Conservation (phyloP, 345 rosid genomes). For the Heritiera fomes region DNA sequence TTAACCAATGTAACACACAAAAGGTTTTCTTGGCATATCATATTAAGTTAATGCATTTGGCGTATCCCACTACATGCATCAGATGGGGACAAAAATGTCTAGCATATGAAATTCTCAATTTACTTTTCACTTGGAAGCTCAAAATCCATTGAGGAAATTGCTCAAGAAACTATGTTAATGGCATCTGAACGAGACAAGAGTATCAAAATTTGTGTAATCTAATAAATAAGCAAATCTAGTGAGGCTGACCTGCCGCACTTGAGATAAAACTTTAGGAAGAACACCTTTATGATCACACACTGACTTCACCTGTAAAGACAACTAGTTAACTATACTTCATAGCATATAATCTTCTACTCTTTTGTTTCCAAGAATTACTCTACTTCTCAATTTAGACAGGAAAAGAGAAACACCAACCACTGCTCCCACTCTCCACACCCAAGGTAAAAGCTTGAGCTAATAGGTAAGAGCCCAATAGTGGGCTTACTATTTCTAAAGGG, state of each 20-base stretch:
- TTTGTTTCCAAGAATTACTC: conserved; percentile 8
- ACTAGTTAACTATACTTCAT: not conserved
- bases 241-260: conserved; percentile 70
- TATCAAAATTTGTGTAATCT: not conserved
- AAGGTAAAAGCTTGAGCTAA: not conserved
- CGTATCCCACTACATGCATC: not conserved
- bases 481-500: not conserved
- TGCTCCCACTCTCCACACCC: not conserved
- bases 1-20: not conserved
- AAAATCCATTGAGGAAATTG: not conserved
- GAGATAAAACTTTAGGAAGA: conserved; percentile 77
- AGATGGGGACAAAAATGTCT: not conserved
- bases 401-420: not conserved
- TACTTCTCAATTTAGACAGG: not conserved
- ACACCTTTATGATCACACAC: conserved; percentile 68
- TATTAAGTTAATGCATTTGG: not conserved
- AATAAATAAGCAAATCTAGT: conserved; percentile 21
- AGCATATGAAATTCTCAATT: not conserved
- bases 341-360: not conserved
- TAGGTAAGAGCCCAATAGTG: not conserved
- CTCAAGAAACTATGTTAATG: not conserved
- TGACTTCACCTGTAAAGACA: conserved; percentile 59
- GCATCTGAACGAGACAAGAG: not conserved
- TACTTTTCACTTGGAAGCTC: not conserved
- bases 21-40: not conserved